phyloP scores from a whole-genome alignment of 2,329 filamentous ascomycete genomes.

The Fusarium buharicum region DNA sequence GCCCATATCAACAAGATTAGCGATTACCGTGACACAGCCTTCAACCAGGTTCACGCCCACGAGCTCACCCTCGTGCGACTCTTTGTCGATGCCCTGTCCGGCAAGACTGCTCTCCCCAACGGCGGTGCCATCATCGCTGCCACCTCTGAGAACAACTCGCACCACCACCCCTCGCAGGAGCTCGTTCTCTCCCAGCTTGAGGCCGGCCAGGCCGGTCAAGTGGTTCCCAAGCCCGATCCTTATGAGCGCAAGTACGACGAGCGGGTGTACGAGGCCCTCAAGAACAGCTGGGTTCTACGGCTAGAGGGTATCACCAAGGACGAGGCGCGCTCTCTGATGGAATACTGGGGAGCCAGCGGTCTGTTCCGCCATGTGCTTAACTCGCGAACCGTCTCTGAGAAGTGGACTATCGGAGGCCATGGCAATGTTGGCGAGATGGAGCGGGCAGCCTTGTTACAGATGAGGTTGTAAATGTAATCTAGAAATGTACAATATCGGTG shows the following conservation, averaged over 20 bases:
- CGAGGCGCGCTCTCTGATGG: constrained; percentile 83
- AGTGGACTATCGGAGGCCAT: constrained; percentile 84
- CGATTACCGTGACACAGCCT: constrained; percentile 77
- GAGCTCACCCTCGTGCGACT: constrained; percentile 80
- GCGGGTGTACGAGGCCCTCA: constrained; percentile 64
- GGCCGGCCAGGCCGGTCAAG: constrained; percentile 54
- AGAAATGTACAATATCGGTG: constrained; percentile 46
- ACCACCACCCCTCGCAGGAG: constrained; percentile 72
- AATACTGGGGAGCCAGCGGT: constrained; percentile 92
- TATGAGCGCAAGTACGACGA: constrained; percentile 67
- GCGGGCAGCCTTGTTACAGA: constrained; percentile 65
- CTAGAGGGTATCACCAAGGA: constrained; percentile 75
- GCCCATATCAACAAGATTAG: constrained; percentile 82
- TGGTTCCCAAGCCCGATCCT: constrained; percentile 59
- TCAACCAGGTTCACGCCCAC: constrained; percentile 83
- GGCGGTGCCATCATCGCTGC: constrained; percentile 83
- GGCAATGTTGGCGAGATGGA: constrained; percentile 90
- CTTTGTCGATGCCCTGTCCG: constrained; percentile 78
- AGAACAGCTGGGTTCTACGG: constrained; percentile 62
- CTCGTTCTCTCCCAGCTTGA: constrained; percentile 70
- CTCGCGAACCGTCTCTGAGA: constrained; percentile 77
- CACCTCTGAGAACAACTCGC: constrained; percentile 77
- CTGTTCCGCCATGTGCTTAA: constrained; percentile 77
- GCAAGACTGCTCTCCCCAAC: constrained; percentile 67
- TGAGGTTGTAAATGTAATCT: constrained; percentile 56